A percentile compares a stretch with the other conserved stretches of the same genome.
Evolutionary conservation across 345 rosid genomes (phyloP).

Genomic region (Lepidium didymum): DNA sequence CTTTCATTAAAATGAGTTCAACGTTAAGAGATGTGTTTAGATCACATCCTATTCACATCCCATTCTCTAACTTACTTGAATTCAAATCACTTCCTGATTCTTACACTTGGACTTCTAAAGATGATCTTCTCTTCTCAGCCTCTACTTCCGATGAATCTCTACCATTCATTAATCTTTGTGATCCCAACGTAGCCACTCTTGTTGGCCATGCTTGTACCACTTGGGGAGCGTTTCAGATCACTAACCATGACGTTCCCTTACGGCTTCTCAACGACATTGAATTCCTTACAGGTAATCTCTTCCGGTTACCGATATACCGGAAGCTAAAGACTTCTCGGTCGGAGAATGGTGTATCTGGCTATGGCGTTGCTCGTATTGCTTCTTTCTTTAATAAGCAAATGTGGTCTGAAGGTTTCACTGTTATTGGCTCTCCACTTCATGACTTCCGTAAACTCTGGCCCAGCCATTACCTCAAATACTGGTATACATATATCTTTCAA

Average conservation of each 20-base stretch:
- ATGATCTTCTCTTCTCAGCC: slow-evolving; percentile 32
- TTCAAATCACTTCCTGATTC: slow-evolving; percentile 70
- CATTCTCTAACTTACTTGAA: slow-evolving; percentile 45
- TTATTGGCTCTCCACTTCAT: slow-evolving; percentile 62
- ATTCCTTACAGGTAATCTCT: slow-evolving; percentile 37
- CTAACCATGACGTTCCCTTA: slow-evolving; percentile 62
- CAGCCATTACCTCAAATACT: slow-evolving; percentile 41
- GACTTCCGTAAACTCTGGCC: slow-evolving; percentile 90
- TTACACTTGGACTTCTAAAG: slow-evolving; percentile 52
- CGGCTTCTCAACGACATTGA: slow-evolving; percentile 44
- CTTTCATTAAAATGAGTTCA: slow-evolving; percentile 44
- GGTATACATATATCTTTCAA: slow-evolving; percentile 37
- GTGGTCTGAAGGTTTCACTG: slow-evolving; percentile 99
- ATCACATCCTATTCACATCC: slow-evolving; percentile 49
- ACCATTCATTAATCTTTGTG: slow-evolving; percentile 63
- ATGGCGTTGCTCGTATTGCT: slow-evolving; percentile 72
- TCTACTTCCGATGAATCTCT: slow-evolving; percentile 28
- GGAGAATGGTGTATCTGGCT: slow-evolving; percentile 69
- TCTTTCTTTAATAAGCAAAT: slow-evolving; percentile 72
- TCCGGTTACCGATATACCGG: slow-evolving; percentile 49
- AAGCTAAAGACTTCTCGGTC: slow-evolving; percentile 69
- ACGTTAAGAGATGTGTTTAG: slow-evolving; percentile 42
- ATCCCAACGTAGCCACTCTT: slow-evolving; percentile 36
- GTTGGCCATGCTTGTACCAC: slow-evolving; percentile 68
- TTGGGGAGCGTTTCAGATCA: slow-evolving; percentile 79